Percentiles rank a stretch among this genome's conserved stretches.
Evolutionary conservation across 1,284 basidiomycete species (phyloP).

Genomic region (Trichosporon inkin): DNA sequence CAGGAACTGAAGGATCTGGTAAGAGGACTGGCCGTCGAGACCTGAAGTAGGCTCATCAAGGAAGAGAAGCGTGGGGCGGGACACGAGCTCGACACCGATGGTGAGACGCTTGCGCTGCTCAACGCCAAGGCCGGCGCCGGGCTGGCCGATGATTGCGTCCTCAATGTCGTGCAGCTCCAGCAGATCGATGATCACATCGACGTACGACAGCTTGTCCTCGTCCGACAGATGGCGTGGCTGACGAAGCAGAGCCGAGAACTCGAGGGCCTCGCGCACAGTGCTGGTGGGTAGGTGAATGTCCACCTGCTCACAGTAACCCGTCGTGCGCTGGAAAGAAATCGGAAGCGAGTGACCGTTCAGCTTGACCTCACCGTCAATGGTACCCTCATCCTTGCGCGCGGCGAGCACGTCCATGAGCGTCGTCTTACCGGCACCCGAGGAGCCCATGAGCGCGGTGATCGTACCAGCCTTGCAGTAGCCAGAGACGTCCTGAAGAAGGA

Average conservation of each 20-base stretch:
- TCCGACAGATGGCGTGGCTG: constrained; percentile 64
- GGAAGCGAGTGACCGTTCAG: constrained; percentile 53
- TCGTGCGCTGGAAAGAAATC: constrained; percentile 55
- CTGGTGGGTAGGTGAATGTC: constrained; percentile 43
- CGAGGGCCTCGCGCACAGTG: constrained; percentile 70
- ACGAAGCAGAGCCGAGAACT: constrained; percentile 75
- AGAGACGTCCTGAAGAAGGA: constrained; percentile 53
- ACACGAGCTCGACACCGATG: constrained; percentile 53
- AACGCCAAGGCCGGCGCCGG: constrained; percentile 51
- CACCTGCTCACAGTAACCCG: constrained; percentile 51
- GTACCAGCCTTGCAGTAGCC: constrained; percentile 56
- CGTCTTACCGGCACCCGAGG: constrained; percentile 51
- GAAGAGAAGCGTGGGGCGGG: constrained; percentile 47
- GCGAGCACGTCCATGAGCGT: constrained; percentile 53
- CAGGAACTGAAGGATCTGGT: constrained; percentile 58
- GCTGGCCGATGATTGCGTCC: constrained; percentile 53
- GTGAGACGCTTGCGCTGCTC: constrained; percentile 55
- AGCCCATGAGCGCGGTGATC: constrained; percentile 53
- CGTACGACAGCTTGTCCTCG: constrained; percentile 55
- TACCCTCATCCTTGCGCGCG: constrained; percentile 46
- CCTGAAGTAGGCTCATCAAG: constrained; percentile 56
- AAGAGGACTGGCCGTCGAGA: constrained; percentile 59
- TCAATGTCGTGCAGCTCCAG: constrained; percentile 54
- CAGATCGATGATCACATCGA: constrained; percentile 55
- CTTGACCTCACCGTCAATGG: constrained; percentile 49